These are phyloP conservation scores for Penicillium oxalicum DNA, from an alignment of 2,329 filamentous ascomycete species.

Conservation along the genomic window DNA sequence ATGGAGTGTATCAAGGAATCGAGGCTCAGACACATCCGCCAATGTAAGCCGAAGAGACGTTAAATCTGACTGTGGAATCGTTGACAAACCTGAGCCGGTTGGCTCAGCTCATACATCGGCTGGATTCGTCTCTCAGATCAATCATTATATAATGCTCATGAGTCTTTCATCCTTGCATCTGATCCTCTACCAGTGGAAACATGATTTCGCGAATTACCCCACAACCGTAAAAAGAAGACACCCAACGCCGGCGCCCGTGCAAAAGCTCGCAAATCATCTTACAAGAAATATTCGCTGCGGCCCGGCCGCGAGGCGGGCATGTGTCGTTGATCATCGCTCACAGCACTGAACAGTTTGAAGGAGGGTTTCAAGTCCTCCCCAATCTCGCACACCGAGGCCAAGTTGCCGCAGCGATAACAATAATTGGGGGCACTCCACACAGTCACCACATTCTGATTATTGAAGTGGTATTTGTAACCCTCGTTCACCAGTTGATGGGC, in stretches of 20 bases:
- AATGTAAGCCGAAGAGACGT: too few relatives aligned
- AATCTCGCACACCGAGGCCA: conserved; percentile 81
- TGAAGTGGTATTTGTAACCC: conserved; percentile 87
- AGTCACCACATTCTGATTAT: conserved; percentile 85
- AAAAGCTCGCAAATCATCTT: conserved; percentile 26
- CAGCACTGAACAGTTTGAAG: conserved; percentile 58
- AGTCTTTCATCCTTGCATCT: too few relatives aligned
- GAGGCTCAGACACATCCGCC: too few relatives aligned
- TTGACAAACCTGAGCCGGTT: background rate
- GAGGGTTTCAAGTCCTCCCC: conserved; percentile 77
- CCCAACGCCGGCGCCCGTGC: conserved; percentile 33
- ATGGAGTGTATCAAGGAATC: too few relatives aligned
- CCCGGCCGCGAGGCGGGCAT: conserved; percentile 40
- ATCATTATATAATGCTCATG: conserved; percentile 34
- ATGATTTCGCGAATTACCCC: conserved; percentile 6
- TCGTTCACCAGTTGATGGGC: conserved; percentile 72
- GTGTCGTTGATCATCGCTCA: conserved; percentile 43
- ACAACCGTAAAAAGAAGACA: conserved; percentile 3
- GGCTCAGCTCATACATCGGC: conserved; percentile 11
- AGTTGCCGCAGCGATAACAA: conserved; percentile 97
- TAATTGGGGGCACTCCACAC: conserved; percentile 81
- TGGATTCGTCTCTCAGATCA: conserved; percentile 31
- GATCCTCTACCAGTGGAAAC: too few relatives aligned
- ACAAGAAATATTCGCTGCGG: conserved; percentile 46
- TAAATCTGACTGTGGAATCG: background rate